phyloP scores from a whole-genome alignment of 441 rosid species.

The Corymbia citriodora region DNA sequence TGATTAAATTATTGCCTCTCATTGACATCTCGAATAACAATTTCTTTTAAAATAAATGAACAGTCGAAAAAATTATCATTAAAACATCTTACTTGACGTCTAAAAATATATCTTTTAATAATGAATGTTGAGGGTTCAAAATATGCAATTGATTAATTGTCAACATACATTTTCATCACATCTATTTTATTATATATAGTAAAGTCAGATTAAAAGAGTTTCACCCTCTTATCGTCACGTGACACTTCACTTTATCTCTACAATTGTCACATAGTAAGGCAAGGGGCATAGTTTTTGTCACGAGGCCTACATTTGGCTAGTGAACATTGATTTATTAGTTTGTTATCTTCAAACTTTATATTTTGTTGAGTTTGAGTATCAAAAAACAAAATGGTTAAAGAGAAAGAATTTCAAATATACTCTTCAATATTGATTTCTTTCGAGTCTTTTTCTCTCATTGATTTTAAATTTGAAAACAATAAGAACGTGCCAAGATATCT shows the following conservation, averaged over 20 bases:
- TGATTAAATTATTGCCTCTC: not conserved
- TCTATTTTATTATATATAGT: not conserved
- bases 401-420: not conserved
- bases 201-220: not conserved
- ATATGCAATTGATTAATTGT: not conserved
- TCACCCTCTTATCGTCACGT: fast-evolving
- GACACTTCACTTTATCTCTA: not conserved
- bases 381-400: not conserved
- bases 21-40: not conserved
- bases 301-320: fast-evolving
- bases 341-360: not conserved
- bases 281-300: not conserved
- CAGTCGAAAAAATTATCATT: not conserved
- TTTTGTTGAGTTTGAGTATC: not conserved
- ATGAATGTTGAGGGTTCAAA: not conserved
- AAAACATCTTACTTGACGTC: not conserved
- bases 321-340: not conserved
- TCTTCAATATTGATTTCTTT: not conserved
- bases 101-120: not conserved
- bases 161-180: not conserved
- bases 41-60: fast-evolving
- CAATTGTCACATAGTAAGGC: fast-evolving
- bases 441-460: not conserved
- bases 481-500: not conserved
- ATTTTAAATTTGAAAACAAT: not conserved